Base-by-base conservation (phyloP, 352 stramenopile genomes). In the Pythium vanterpoolii region DNA sequence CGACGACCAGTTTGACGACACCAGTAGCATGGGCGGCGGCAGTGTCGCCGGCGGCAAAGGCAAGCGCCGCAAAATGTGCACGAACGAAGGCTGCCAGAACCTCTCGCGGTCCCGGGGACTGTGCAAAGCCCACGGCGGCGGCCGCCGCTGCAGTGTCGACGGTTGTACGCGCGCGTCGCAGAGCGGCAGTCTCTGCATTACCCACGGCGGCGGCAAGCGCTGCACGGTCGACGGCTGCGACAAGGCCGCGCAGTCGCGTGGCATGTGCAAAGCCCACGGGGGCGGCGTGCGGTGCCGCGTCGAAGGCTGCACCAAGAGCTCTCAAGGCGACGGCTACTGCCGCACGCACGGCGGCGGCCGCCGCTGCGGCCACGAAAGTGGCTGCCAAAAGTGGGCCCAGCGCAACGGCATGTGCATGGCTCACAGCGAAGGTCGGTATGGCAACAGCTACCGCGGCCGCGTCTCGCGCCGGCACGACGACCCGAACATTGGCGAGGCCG, bases 381-480 rank as follows among this genome's bases (percentile, higher is more conserved):
- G 83, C 4, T 93, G 83, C 63, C 80, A 72, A 19, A 93, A 93
- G 60, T 93, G 83, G 83, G 83, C 83, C 2, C 83, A 93, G 64
- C 79, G 83, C 19, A 93, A 93, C 43, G 83, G 83, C 18, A 90
- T 90, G 79, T 93, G 83, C 72, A 93, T 93, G 83, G 82, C 79
- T 1, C 83, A 93, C 56, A 90, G 81, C 43, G 83, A 93, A 55
- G 83, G 83, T 21, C 85, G 83, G 46, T 93, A 93, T 40, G 83
- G 83, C 27, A 90, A 89, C 56, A 92, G 83, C 57, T 92, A 92
- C 45, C 78, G 83, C 49, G 83, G 83, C 3, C 69, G 83, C 5
- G 64, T 89, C 34, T 45, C 79, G 24, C 79, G 81, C 31, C 74
- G 73, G 56, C 33, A 66, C 42, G 53, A 63, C 4, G 58, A 69